Evolutionary conservation across 164 flowering plant genomes (phyloP), one percentile per base, ranked within the genome.

Genomic region (Akebia trifoliata): DNA sequence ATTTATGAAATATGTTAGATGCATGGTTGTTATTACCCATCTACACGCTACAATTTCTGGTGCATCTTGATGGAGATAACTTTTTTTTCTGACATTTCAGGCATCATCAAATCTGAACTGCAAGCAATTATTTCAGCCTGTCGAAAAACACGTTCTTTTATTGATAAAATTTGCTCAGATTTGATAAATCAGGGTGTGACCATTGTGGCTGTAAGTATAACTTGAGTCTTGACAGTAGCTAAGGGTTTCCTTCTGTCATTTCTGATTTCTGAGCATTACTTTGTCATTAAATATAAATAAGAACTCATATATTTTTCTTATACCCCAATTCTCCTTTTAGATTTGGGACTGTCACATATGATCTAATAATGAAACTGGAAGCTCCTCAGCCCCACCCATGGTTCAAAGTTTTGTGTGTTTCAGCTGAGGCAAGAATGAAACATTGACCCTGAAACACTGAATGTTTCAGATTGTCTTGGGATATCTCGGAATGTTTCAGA

Each of bases 101-200:
- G 77, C 74, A 50, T 20, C n/a, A 76, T 87, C 68, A 82, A 60
- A 59, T 65, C 75, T 47, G 98, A 92, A 75, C 36, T 88, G 50
- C 87, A 76, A 55, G 77, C 79, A 39, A 39, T 81, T 56, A 80
- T 92, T 43, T 74, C 82, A 59, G 81, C 84, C 44, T 92, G 98
- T 64, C 74, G 85, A 26, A 69, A 61, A 69, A 75, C 87, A 39
- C 87, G 98, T 4, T 51, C 79, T 37, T 84, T 69, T 70, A 71
- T 85, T 61, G 95, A 92, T 61, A 67, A 66, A 54, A 34, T 70
- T 29, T 83, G 93, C 69, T 11, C 39, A 43, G 60, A 46, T 49
- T 67, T 92, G 72, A 69, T 84, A 61, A 62, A 70, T 64, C 64
- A 62, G 54, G 73, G 84, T 34, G 86, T 86, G 44, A 76, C 76